Conservation (phyloP, 2,329 filamentous ascomycete genomes). For the Fusarium incarnatum region DNA sequence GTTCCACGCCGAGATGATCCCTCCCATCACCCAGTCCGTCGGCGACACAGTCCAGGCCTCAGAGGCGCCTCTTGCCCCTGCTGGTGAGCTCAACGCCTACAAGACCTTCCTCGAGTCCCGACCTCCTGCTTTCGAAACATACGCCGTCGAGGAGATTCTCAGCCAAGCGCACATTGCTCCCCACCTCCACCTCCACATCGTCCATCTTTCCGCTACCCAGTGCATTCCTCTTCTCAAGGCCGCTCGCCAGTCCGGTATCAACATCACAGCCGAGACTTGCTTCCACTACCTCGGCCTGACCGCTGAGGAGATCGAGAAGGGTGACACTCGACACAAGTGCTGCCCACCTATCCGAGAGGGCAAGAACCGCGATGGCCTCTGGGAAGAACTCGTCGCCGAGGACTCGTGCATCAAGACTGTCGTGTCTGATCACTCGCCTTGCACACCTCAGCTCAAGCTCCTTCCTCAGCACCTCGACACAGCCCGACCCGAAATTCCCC, state of each 20-base stretch:
- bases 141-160: slow-evolving; percentile 88
- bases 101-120: slow-evolving; percentile 92
- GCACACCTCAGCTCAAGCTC: slow-evolving; percentile 93
- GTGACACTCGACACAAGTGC: slow-evolving; percentile 94
- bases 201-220: slow-evolving; percentile 90
- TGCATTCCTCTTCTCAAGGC: slow-evolving; percentile 83
- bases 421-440: slow-evolving; percentile 95
- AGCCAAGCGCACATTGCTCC: slow-evolving; percentile 84
- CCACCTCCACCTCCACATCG: slow-evolving; percentile 87
- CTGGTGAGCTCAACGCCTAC: slow-evolving; percentile 81
- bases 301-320: slow-evolving; percentile 82
- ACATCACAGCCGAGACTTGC: slow-evolving; percentile 94
- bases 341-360: slow-evolving; percentile 89
- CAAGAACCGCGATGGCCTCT: slow-evolving; percentile 85
- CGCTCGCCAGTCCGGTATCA: slow-evolving; percentile 78
- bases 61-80: slow-evolving; percentile 74
- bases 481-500: slow-evolving; percentile 53
- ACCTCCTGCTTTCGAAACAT: slow-evolving; percentile 89
- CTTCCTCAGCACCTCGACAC: slow-evolving; percentile 73
- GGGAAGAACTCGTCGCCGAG: slow-evolving; percentile 78
- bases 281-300: slow-evolving; percentile 93
- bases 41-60: slow-evolving; percentile 80
- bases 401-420: slow-evolving; percentile 90
- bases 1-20: slow-evolving; percentile 99
- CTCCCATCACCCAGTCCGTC: slow-evolving; percentile 83